These are phyloP conservation scores for Botrytis sinoallii DNA, from an alignment of 2,329 filamentous ascomycete genomes.

Conservation along the genomic window DNA sequence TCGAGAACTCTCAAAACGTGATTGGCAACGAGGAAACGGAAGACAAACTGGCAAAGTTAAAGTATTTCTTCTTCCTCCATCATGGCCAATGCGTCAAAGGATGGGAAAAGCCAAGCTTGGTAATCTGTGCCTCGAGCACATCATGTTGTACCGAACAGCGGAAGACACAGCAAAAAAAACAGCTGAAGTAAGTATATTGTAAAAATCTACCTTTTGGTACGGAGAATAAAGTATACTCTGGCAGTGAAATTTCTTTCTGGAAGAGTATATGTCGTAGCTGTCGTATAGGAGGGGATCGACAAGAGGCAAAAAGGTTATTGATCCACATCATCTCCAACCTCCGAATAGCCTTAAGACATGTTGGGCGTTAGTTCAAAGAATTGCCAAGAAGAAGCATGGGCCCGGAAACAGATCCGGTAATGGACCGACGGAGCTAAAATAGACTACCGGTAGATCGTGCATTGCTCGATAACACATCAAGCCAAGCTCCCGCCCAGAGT, in stretches of 20 bases:
- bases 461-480: neutral
- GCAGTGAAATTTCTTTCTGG: neutral
- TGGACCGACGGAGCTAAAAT: neutral
- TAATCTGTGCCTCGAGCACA: neutral
- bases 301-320: neutral
- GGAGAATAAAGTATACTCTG: neutral
- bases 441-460: conserved; percentile 2
- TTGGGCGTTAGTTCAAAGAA: conserved; percentile 1
- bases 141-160: neutral
- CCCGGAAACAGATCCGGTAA: conserved; percentile 7
- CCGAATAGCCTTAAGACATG: neutral
- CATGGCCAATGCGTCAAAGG: neutral
- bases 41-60: neutral
- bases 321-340: neutral
- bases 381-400: conserved; percentile 7
- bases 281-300: conserved; percentile 8
- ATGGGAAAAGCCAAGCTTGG: neutral
- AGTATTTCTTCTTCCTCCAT: neutral
- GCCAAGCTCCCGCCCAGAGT: neutral
- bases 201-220: neutral
- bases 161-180: neutral
- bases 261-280: neutral
- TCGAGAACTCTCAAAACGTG: neutral
- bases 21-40: neutral
- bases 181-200: neutral